These are phyloP conservation scores for Delphinella strobiligena DNA, from an alignment of 2,329 filamentous ascomycete genomes.

Conservation along the genomic window DNA sequence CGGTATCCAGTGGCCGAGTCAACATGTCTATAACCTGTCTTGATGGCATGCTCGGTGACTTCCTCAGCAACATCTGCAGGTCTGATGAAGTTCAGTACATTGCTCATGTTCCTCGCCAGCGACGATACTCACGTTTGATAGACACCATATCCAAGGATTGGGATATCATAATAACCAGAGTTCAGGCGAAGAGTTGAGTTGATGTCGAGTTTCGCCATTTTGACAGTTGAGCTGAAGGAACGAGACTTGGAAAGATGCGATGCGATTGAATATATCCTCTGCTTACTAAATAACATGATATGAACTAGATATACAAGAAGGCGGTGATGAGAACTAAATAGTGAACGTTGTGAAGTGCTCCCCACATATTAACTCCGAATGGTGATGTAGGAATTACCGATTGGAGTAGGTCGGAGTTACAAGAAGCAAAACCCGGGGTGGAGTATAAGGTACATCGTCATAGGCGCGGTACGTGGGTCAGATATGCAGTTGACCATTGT, in stretches of 20 bases:
- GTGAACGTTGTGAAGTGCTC: too few relatives aligned
- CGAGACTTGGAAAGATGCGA: constrained; percentile 1
- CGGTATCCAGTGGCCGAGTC: constrained; percentile 47
- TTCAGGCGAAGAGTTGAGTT: constrained; percentile 39
- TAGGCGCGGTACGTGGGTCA: too few relatives aligned
- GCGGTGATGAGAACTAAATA: too few relatives aligned
- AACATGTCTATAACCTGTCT: constrained; percentile 47
- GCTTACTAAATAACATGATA: constrained; percentile 3
- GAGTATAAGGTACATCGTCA: too few relatives aligned
- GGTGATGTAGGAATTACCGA: too few relatives aligned
- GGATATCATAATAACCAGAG: constrained; percentile 51
- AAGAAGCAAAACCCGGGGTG: too few relatives aligned
- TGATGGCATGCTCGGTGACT: constrained; percentile 45
- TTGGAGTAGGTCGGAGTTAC: too few relatives aligned
- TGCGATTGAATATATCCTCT: not conserved
- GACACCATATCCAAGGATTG: constrained; percentile 44
- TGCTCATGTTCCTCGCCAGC: too few relatives aligned
- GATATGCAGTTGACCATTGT: too few relatives aligned
- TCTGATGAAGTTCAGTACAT: constrained; percentile 18
- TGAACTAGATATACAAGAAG: constrained; percentile 1
- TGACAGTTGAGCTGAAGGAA: not conserved
- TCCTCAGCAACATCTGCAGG: constrained; percentile 45
- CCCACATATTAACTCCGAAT: too few relatives aligned
- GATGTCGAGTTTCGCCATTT: constrained; percentile 8
- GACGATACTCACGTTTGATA: constrained; percentile 21